Evolutionary conservation across 2,329 filamentous ascomycete genomes (phyloP), one percentile per base, ranked within the genome.

Genomic region (Tothia fuscella): DNA sequence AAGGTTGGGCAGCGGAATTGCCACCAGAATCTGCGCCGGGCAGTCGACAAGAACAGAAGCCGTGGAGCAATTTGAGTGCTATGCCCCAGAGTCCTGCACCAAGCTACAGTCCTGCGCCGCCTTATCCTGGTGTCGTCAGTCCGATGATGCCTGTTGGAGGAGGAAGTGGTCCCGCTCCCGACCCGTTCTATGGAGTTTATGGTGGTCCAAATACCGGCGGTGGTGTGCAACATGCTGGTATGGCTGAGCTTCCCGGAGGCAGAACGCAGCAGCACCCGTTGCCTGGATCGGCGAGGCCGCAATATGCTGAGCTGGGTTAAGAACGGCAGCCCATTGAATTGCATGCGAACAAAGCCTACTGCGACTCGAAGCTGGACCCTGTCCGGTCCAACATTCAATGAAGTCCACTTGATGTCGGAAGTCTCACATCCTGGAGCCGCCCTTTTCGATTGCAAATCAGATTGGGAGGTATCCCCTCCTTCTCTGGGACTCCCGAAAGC

Each of bases 21-120:
- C 17, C 31, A 19, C 31, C 31, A 34, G 31, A 34, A 34, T 34
- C 31, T 13, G 31, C 31, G 7, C 31, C 31, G 17, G 9, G 9
- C 9, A 34, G 31, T 34, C 7, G 31, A 34, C 31, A 34, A 7
- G 31, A 34, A 16, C 31, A 34, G 17, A 34, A 34, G 14, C 31
- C 31, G 17, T 34, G 31, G 31, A 34, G 31, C 31, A 16, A 16
- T 7, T 34, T 34, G 31, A 34, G 17, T 19, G 17, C 9, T 34
- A 34, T 34, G 31, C 31, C 31, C 9, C 7, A 34, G 7, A 34
- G 31, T 34, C 31, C 31, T 9, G 31, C 31, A 13, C 31, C 31
- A 19, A 16, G 7, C 7, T 34, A 34, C 17, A 34, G 31, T 19
- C 31, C 31, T 19, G 31, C 17, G 31, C 31, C 31, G 14, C 31